Evolutionary conservation across 1,139 yeast species (phyloP).

Genomic region (Taiozyma onychis): DNA sequence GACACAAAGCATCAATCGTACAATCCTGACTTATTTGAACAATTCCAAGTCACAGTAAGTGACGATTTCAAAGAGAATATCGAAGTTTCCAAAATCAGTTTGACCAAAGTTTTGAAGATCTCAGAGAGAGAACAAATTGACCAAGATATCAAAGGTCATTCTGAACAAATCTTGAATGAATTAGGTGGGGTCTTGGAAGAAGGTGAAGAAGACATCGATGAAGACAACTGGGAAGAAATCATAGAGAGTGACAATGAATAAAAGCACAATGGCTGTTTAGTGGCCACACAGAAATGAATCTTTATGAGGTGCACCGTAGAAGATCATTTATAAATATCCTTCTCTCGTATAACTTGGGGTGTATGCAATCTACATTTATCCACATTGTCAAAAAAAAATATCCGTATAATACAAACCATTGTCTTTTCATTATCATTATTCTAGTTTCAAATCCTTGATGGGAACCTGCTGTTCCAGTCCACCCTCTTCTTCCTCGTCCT

Average conservation of each 20-base stretch:
- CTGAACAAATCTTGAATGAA: slow-evolving; percentile 42
- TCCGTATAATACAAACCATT: background rate
- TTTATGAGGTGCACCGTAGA: background rate
- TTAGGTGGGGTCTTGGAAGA: slow-evolving; percentile 61
- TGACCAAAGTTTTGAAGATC: slow-evolving; percentile 23
- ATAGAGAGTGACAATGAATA: slow-evolving; percentile 26
- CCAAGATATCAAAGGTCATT: slow-evolving; percentile 49
- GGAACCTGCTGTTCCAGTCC: slow-evolving; percentile 1
- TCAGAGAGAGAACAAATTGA: slow-evolving; percentile 41
- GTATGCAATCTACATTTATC: background rate
- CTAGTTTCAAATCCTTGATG: background rate
- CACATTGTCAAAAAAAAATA: background rate
- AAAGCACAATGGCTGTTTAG: background rate
- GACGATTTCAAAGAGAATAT: slow-evolving; percentile 13
- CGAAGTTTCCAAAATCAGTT: slow-evolving; percentile 11
- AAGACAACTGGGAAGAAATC: slow-evolving; percentile 36
- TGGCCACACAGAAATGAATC: background rate
- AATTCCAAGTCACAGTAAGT: slow-evolving; percentile 8
- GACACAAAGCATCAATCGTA: slow-evolving; percentile 9
- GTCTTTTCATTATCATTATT: background rate
- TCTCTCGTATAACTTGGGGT: background rate
- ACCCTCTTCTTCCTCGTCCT: slow-evolving; percentile 25
- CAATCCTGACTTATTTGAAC: slow-evolving; percentile 20
- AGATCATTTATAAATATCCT: background rate
- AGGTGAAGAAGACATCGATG: slow-evolving; percentile 42